Evolutionary conservation across 495 filamentous ascomycete genomes (phyloP).

Genomic region (Talaromyces nanjingensis): DNA sequence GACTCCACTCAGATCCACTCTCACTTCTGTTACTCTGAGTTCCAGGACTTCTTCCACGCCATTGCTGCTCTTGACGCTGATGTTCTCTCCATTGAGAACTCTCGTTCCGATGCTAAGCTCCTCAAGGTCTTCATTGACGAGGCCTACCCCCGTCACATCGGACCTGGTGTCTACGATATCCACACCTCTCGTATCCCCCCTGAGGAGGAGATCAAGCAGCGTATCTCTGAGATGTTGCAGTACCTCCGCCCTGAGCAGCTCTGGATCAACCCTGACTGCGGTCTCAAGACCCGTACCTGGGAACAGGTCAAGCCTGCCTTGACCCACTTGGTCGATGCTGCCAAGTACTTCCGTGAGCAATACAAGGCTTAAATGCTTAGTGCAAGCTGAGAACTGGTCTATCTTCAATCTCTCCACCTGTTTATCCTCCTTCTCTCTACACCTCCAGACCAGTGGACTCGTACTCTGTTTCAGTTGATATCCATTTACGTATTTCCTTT

Average conservation of each 20-base stretch:
- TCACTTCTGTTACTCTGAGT: slow-evolving; percentile 99
- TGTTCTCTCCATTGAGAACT: slow-evolving; percentile 98
- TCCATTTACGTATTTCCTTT: slow-evolving; percentile 5
- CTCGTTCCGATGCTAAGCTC: slow-evolving; percentile 98
- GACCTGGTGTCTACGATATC: slow-evolving; percentile 98
- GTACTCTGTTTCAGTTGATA: slow-evolving; percentile 5
- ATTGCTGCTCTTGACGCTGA: slow-evolving; percentile 97
- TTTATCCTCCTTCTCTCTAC: not conserved
- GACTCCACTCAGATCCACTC: slow-evolving; percentile 98
- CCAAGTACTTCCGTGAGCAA: slow-evolving; percentile 92
- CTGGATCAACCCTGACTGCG: slow-evolving; percentile 98
- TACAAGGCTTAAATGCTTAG: slow-evolving; percentile 30
- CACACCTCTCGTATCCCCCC: slow-evolving; percentile 94
- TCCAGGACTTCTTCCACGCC: slow-evolving; percentile 99
- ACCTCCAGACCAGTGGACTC: not conserved
- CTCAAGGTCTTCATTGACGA: slow-evolving; percentile 97
- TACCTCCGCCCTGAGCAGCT: slow-evolving; percentile 93
- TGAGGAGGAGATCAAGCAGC: slow-evolving; percentile 94
- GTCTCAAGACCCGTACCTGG: slow-evolving; percentile 97
- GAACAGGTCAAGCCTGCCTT: slow-evolving; percentile 90
- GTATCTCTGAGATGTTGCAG: slow-evolving; percentile 93
- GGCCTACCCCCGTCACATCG: slow-evolving; percentile 94
- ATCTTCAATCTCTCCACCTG: not conserved
- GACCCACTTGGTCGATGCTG: slow-evolving; percentile 88
- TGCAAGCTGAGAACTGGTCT: not conserved